Evolutionary conservation across 257 asterid genomes (phyloP).

Genomic region (Lycium barbarum): DNA sequence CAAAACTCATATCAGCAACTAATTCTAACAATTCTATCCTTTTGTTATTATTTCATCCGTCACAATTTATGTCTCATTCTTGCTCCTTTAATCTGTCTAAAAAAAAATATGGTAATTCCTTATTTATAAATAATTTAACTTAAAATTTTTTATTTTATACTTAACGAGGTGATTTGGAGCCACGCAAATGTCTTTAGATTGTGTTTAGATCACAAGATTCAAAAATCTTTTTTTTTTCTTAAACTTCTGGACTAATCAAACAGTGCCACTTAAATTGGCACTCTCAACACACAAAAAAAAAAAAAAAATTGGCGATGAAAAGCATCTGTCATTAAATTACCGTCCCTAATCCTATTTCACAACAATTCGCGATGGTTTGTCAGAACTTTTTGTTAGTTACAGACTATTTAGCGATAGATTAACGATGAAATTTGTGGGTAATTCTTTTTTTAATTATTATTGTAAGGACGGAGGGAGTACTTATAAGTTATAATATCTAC

Average conservation of each 20-base stretch:
- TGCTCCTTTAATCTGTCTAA: not conserved
- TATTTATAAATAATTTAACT: not conserved
- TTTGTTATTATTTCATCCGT: not conserved
- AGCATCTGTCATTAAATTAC: not conserved
- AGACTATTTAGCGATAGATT: not conserved
- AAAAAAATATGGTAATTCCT: not conserved
- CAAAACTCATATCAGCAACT: not conserved
- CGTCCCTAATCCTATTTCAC: not conserved
- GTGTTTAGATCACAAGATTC: too few relatives aligned
- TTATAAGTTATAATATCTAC: too few relatives aligned
- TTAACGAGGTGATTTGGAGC: too few relatives aligned
- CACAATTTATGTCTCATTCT: not conserved
- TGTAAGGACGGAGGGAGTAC: not conserved
- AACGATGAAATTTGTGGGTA: not conserved
- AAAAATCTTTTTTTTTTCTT: too few relatives aligned
- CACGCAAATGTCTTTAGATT: too few relatives aligned
- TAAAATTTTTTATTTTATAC: not conserved
- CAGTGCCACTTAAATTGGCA: not conserved
- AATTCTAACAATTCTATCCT: not conserved
- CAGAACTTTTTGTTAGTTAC: not conserved
- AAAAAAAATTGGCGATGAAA: not conserved
- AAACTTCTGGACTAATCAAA: too few relatives aligned
- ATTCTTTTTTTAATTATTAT: too few relatives aligned
- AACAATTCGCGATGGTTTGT: not conserved
- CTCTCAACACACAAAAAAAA: not conserved